These are phyloP conservation scores for Barnettozyma hawaiiensis DNA, from an alignment of 1,139 yeast species.

Conservation along the genomic window DNA sequence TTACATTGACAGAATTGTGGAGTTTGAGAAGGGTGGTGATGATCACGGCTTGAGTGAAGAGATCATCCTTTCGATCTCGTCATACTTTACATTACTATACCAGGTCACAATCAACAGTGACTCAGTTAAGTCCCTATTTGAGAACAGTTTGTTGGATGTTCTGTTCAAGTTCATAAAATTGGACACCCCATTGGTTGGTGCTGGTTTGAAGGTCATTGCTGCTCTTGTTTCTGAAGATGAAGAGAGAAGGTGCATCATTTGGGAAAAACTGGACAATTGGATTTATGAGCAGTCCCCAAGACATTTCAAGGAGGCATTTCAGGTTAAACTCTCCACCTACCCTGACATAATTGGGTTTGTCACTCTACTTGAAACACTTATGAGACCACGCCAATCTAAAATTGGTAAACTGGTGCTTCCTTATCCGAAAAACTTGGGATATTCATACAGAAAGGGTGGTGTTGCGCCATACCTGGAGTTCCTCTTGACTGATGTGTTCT, in stretches of 20 bases:
- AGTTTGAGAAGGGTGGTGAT: slow-evolving; percentile 29
- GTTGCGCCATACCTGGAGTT: slow-evolving; percentile 80
- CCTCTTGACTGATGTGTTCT: slow-evolving; percentile 59
- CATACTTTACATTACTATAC: slow-evolving; percentile 55
- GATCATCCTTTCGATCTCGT: slow-evolving; percentile 68
- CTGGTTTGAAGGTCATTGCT: slow-evolving; percentile 47
- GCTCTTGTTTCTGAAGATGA: slow-evolving; percentile 43
- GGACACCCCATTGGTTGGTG: slow-evolving; percentile 50
- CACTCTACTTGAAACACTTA: slow-evolving; percentile 40
- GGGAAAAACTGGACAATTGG: slow-evolving; percentile 76
- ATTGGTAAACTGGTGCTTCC: slow-evolving; percentile 41
- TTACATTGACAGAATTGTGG: slow-evolving; percentile 45
- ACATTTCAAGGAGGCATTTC: slow-evolving; percentile 30
- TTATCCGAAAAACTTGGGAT: slow-evolving; percentile 64
- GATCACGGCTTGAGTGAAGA: slow-evolving; percentile 70
- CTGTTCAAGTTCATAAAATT: slow-evolving; percentile 43
- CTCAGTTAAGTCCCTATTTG: slow-evolving; percentile 34
- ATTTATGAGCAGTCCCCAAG: slow-evolving; percentile 35
- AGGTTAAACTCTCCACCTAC: slow-evolving; percentile 32
- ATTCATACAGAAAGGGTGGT: slow-evolving; percentile 57
- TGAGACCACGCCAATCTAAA: slow-evolving; percentile 27
- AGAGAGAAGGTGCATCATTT: slow-evolving; percentile 46
- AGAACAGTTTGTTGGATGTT: slow-evolving; percentile 32
- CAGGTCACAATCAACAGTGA: slow-evolving; percentile 43
- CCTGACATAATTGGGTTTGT: slow-evolving; percentile 62